phyloP scores from a whole-genome alignment of 2,329 filamentous ascomycete species.

The Neobulgaria alba region DNA sequence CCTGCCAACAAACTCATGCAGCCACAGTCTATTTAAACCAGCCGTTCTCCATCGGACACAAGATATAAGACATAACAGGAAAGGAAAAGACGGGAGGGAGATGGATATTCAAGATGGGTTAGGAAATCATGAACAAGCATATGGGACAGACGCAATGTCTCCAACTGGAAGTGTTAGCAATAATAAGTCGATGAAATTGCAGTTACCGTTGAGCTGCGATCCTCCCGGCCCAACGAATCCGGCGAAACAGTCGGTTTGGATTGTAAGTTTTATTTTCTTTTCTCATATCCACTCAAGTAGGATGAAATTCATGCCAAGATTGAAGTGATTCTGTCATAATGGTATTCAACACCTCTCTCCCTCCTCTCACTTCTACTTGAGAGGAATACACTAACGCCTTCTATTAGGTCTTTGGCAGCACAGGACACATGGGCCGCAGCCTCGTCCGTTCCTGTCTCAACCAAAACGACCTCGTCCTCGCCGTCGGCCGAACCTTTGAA shows the following conservation, averaged over 20 bases:
- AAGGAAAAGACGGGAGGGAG: no score
- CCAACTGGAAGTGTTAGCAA: constrained; percentile 10
- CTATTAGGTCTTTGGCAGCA: constrained; percentile 77
- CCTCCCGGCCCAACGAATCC: constrained; percentile 66
- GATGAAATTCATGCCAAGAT: no score
- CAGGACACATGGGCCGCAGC: constrained; percentile 92
- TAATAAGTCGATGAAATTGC: constrained; percentile 37
- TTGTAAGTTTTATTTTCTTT: constrained; percentile 47
- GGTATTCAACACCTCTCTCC: no score
- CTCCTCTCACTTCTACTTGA: no score
- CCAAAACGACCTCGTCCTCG: constrained; percentile 75
- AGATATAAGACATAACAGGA: no score
- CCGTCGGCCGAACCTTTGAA: constrained; percentile 77
- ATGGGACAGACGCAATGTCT: constrained; percentile 14
- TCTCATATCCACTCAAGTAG: no score
- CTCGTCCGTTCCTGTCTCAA: constrained; percentile 74
- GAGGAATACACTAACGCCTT: constrained; percentile 4
- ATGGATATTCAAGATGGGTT: not conserved
- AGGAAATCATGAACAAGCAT: constrained; percentile 4
- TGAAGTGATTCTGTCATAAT: no score
- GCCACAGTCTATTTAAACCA: no score
- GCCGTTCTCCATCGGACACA: no score
- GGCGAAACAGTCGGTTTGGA: constrained; percentile 74
- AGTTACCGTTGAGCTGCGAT: constrained; percentile 77
- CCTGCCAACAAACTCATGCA: no score